Evolutionary conservation across 2,329 filamentous ascomycete species (phyloP).

Genomic region (Botrytis deweyae): DNA sequence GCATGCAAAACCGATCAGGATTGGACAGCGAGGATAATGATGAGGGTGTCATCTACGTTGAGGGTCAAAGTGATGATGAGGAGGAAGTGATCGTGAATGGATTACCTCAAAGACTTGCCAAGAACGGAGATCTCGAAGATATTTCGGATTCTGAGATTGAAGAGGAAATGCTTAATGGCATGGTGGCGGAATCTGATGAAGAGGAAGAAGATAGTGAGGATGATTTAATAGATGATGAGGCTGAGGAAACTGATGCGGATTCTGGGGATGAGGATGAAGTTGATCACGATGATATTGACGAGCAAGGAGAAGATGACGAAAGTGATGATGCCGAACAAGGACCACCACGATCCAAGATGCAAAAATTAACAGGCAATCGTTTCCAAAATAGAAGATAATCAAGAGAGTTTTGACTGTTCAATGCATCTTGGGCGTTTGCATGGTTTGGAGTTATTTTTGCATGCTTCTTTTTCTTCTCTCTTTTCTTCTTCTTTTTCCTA

Average conservation of each 20-base stretch:
- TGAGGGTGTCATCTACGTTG: slow-evolving; percentile 77
- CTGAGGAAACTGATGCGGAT: slow-evolving; percentile 45
- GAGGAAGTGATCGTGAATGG: slow-evolving; percentile 45
- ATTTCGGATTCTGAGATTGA: slow-evolving; percentile 37
- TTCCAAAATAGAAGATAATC: slow-evolving; percentile 27
- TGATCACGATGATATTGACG: slow-evolving; percentile 47
- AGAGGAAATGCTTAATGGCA: slow-evolving; percentile 44
- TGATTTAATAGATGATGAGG: slow-evolving; percentile 51
- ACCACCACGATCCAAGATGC: slow-evolving; percentile 36
- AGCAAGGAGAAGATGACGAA: slow-evolving; percentile 44
- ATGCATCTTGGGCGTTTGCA: slow-evolving; percentile 28
- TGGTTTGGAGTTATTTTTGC: slow-evolving; percentile 32
- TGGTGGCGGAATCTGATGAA: slow-evolving; percentile 49
- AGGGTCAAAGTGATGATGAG: slow-evolving; percentile 63
- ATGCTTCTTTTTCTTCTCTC: not conserved
- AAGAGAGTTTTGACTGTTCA: slow-evolving; percentile 3
- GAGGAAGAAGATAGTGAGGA: slow-evolving; percentile 46
- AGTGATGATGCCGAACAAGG: slow-evolving; percentile 43
- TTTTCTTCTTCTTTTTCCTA: not conserved
- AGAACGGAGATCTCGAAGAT: slow-evolving; percentile 31
- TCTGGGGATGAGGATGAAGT: slow-evolving; percentile 46
- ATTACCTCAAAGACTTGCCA: slow-evolving; percentile 38
- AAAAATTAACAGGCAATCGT: slow-evolving; percentile 27
- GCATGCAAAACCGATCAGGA: slow-evolving; percentile 55
- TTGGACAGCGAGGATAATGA: slow-evolving; percentile 46